These are phyloP conservation scores for Brettanomyces anomalus DNA, from an alignment of 805 yeast species.

Conservation along the genomic window DNA sequence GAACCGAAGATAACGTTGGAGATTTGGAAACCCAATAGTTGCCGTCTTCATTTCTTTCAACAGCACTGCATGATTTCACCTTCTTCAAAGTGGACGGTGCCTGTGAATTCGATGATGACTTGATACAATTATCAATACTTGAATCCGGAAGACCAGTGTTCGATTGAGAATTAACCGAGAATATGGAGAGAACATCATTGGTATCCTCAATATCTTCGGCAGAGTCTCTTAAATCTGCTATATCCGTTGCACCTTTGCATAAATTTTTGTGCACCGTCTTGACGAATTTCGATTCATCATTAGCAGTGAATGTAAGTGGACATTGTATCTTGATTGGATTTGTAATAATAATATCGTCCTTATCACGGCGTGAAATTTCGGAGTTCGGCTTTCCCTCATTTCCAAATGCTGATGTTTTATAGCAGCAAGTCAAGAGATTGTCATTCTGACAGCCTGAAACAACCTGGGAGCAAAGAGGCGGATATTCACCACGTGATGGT, in stretches of 20 bases:
- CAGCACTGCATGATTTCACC: background rate
- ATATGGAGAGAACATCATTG: slow-evolving; percentile 17
- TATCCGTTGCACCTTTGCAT: slow-evolving; percentile 16
- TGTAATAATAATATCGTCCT: slow-evolving; percentile 24
- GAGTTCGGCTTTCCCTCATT: background rate
- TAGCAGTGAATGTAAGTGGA: slow-evolving; percentile 25
- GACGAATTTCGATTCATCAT: slow-evolving; percentile 22
- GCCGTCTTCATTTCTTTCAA: slow-evolving; percentile 1
- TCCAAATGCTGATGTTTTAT: slow-evolving; percentile 24
- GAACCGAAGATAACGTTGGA: slow-evolving; percentile 12
- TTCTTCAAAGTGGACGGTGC: too few species aligned
- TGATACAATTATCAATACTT: background rate
- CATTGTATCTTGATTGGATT: slow-evolving; percentile 30
- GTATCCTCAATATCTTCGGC: slow-evolving; percentile 7
- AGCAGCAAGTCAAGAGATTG: slow-evolving; percentile 51
- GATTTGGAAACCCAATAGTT: slow-evolving; percentile 14
- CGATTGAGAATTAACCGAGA: slow-evolving; percentile 18
- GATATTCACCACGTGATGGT: slow-evolving; percentile 20
- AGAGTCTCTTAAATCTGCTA: slow-evolving; percentile 14
- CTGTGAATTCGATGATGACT: too few species aligned
- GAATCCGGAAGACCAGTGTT: slow-evolving; percentile 7
- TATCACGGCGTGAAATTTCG: background rate
- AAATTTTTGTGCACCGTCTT: slow-evolving; percentile 19
- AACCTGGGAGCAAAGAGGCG: slow-evolving; percentile 47
- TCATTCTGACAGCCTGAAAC: slow-evolving; percentile 47